Conservation (phyloP, 2,329 filamentous ascomycete species). For the Xylaria sp. region DNA sequence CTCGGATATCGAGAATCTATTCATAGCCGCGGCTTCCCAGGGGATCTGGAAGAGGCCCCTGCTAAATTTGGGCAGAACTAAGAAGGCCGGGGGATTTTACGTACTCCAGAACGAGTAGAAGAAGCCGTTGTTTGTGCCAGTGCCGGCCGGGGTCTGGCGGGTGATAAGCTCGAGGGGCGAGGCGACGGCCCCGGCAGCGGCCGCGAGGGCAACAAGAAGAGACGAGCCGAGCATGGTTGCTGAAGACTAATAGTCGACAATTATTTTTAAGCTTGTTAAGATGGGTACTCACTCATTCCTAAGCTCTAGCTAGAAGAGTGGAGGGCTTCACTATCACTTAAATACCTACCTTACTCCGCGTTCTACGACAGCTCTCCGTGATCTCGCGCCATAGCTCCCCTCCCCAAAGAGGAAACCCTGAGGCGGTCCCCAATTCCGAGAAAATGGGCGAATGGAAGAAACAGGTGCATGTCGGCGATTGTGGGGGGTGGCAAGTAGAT, state of each 20-base stretch:
- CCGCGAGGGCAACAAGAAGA: conserved; percentile 33
- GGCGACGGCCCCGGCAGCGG: conserved; percentile 31
- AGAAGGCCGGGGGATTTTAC: neutral
- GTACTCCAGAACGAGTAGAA: conserved; percentile 63
- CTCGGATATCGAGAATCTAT: too few species aligned
- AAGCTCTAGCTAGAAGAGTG: too few species aligned
- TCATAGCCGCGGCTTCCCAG: too few species aligned
- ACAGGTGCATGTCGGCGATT: conserved; percentile 22
- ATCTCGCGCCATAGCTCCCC: conserved; percentile 13
- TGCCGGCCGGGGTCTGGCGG: conserved; percentile 32
- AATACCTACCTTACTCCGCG: conserved; percentile 15
- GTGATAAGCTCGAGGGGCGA: conserved; percentile 36
- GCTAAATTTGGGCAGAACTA: too few species aligned
- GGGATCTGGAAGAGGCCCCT: too few species aligned
- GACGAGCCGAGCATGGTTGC: conserved; percentile 34
- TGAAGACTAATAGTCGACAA: conserved; percentile 5
- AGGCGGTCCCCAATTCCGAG: conserved; percentile 28
- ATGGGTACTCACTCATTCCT: neutral
- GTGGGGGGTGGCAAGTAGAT: conserved; percentile 19
- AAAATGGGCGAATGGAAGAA: conserved; percentile 15
- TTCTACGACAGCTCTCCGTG: neutral
- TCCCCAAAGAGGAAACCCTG: conserved; percentile 15
- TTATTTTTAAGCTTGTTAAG: neutral
- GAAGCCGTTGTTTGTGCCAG: conserved; percentile 54
- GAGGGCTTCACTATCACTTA: conserved; percentile 4